These are phyloP conservation scores for Rhipidocladum racemiflorum DNA, from an alignment of 176 grass and related monocot genomes.

Conservation along the genomic window DNA sequence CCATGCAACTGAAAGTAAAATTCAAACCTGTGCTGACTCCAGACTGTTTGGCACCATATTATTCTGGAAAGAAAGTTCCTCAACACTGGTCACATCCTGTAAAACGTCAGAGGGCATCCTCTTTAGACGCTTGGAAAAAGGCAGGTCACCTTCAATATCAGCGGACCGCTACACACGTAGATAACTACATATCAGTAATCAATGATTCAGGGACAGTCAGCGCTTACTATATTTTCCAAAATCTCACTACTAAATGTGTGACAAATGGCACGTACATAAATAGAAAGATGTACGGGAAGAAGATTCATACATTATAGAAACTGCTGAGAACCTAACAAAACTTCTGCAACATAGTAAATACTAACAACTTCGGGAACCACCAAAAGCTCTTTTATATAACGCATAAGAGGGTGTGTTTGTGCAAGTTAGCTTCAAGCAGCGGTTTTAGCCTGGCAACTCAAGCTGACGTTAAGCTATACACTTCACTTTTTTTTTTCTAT, in stretches of 20 bases:
- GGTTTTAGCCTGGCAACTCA: not conserved
- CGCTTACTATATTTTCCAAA: conserved; percentile 18
- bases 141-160: conserved; percentile 67
- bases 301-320: not conserved
- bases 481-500: not conserved
- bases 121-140: conserved; percentile 73
- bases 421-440: not conserved
- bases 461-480: not conserved
- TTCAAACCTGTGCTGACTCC: conserved; percentile 67
- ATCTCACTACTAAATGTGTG: not conserved
- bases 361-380: not conserved
- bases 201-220: not conserved
- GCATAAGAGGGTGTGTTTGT: not conserved
- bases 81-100: conserved; percentile 77
- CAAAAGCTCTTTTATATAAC: not conserved
- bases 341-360: not conserved
- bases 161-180: conserved; percentile 40
- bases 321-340: not conserved
- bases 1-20: conserved; percentile 23
- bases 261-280: conserved; percentile 18
- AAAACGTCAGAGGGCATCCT: conserved; percentile 77
- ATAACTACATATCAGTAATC: conserved; percentile 28
- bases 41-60: conserved; percentile 53
- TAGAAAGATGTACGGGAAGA: not conserved
- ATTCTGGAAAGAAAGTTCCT: conserved; percentile 87